Evolutionary conservation across 345 rosid species (phyloP), one percentile per base, ranked within the genome.

Genomic region (Eucalyptus leucophloia): DNA sequence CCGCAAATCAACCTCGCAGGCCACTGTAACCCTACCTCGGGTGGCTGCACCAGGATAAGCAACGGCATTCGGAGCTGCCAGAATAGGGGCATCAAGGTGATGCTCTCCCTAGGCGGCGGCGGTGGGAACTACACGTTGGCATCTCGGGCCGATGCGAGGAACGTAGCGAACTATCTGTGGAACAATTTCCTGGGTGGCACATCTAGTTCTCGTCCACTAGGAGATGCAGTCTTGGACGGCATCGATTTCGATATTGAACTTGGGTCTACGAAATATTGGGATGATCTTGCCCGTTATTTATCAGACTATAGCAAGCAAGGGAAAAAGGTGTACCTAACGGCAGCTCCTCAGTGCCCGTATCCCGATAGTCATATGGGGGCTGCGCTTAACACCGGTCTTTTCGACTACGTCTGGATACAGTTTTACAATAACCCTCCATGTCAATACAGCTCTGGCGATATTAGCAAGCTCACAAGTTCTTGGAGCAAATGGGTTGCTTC

Each of bases 311-410:
- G 94, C 89, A 67, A 54, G 6, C 47, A 42, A 45, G 93, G 92
- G 32, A 92, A 83, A 50, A 95, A 91, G 91, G 95, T 95, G 24
- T 94, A 93, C 88, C 42, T 95, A 88, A 82, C 97, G 18, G 96
- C 94, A 65, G 95, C 96, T 77, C 96, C 97, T 32, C 95, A 95
- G 40, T 94, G 97, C 91, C 95, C 94, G 8, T 94, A 92, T 89
- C 96, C 97, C 3, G 96, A 95, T n/a, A 92, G 94, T 12, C 86
- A 88, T 26, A 37, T 95, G 88, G 95, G 94, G 56, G 62, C 69
- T 86, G 94, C 95, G 30, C 91, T 95, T 24, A 90, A 91, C 60
- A 94, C 97, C 18, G 93, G 86, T 30, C 92, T 93, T 19, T 95
- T 95, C 69, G 94, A 94, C 88, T 91, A 92, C 81, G 94, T 94